phyloP scores from a whole-genome alignment of 306 rosid species.

The Alnus glutinosa region DNA sequence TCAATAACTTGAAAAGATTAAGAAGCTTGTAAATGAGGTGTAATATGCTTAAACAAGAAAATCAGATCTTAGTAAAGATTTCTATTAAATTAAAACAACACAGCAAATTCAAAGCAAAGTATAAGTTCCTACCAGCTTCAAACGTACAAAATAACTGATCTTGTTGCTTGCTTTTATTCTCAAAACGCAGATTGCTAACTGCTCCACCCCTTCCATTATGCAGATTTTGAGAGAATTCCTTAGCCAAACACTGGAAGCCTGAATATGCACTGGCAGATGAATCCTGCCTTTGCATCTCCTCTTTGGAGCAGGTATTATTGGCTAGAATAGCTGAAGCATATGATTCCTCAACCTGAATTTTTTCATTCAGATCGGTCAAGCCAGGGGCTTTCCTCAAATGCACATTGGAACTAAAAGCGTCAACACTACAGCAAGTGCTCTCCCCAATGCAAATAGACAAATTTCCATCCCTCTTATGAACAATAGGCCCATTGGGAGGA shows the following conservation, averaged over 20 bases:
- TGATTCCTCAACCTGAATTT: conserved; percentile 25
- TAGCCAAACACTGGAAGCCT: conserved; percentile 21
- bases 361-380: conserved; percentile 29
- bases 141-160: conserved; percentile 12
- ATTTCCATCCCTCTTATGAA: neutral
- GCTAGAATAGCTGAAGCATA: conserved; percentile 14
- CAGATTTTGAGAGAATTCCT: conserved; percentile 20
- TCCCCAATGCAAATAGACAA: neutral
- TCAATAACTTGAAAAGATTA: neutral
- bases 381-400: conserved; percentile 9
- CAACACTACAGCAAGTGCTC: neutral
- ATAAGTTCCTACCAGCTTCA: conserved; percentile 24
- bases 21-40: conserved; percentile 1
- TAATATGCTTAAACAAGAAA: neutral
- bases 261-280: conserved; percentile 18
- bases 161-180: neutral
- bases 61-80: neutral
- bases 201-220: neutral
- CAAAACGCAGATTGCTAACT: conserved; percentile 7
- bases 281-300: conserved; percentile 1
- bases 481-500: conserved; percentile 15
- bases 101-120: neutral
- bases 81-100: neutral
- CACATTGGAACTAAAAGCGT: conserved; percentile 14
- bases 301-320: neutral